Base-by-base conservation (phyloP, 495 filamentous ascomycete species). In the Patellaria atrata region DNA sequence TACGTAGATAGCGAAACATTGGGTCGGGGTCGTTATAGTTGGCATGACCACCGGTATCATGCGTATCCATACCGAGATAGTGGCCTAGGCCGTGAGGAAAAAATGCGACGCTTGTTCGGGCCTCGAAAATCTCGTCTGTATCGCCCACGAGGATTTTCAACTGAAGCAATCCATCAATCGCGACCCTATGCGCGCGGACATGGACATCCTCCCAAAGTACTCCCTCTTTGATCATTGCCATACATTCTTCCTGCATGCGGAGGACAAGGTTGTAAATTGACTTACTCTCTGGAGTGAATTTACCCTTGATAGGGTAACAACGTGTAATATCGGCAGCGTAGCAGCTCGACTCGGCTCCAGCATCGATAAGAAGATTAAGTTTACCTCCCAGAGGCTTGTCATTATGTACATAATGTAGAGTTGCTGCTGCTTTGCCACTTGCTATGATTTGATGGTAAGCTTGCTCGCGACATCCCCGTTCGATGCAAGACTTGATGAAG, bases 41-140 rank as follows among this genome's bases (percentile, higher is more conserved):
- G 2, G 84, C 68, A 52, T 89, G 73, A 13, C 84, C 86, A 38
- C 85, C 86, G 1, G 77, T 80, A 51, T 94, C 86, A 58, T 94
- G 86, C 5, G 83, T 92, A 56, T 94, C 86, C 79, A 94, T 81
- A 31, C 86, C 86, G 6, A 94, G 63, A 47, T 91, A 87, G 53
- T 94, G 84, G 0, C 86, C 86, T 3, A 94, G 63, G 4, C 86
- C 86, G 51, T 94, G 86, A 3, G 86, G 86, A 52, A 93, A 79
- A 62, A 94, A 94, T 4, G 85, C 83, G 2, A 78, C 75, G 43
- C 78, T 86, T 24, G 81, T 76, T 27, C 83, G 62, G 30, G 65
- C 67, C 22, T 71, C 68, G 44, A 92, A 64, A 32, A 94, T 71
- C 42, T 85, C 81, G 8, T 81, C 70, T 18, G 54, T 57, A 13